Conservation (phyloP, 306 rosid species). For the Glycyrrhiza uralensis region DNA sequence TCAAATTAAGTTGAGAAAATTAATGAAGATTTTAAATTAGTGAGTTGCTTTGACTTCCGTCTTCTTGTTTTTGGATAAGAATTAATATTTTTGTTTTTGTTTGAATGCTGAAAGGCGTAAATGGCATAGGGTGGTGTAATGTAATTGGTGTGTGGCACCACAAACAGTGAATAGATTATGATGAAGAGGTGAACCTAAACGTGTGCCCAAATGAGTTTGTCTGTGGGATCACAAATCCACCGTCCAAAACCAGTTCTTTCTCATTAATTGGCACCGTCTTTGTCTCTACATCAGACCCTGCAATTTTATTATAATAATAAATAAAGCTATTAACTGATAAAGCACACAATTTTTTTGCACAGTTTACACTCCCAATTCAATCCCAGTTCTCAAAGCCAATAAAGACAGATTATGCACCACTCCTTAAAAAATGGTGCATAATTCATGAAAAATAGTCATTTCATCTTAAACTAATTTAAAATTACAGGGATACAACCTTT, state of each 20-base stretch:
- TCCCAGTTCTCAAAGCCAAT: background rate
- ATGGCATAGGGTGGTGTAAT: too few relatives aligned
- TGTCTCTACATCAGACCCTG: conserved; percentile 53
- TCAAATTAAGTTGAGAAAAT: background rate
- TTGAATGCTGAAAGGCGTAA: too few relatives aligned
- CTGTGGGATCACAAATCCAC: conserved; percentile 59
- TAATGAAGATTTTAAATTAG: background rate
- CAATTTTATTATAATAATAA: too few relatives aligned
- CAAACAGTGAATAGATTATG: background rate
- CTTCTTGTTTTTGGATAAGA: background rate
- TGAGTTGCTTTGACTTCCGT: background rate
- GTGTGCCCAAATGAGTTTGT: conserved; percentile 75
- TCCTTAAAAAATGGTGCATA: background rate
- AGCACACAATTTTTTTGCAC: background rate
- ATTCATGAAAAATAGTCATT: background rate
- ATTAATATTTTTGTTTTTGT: background rate
- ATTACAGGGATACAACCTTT: background rate
- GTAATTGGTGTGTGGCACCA: background rate
- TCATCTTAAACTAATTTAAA: background rate
- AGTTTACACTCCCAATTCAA: background rate
- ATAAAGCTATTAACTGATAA: background rate
- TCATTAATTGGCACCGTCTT: conserved; percentile 35
- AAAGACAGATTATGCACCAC: background rate
- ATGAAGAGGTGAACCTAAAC: conserved; percentile 56
- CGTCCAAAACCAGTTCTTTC: conserved; percentile 53